Base-by-base conservation (phyloP, 805 yeast genomes). In the Sugiyamaella lignohabitans region DNA sequence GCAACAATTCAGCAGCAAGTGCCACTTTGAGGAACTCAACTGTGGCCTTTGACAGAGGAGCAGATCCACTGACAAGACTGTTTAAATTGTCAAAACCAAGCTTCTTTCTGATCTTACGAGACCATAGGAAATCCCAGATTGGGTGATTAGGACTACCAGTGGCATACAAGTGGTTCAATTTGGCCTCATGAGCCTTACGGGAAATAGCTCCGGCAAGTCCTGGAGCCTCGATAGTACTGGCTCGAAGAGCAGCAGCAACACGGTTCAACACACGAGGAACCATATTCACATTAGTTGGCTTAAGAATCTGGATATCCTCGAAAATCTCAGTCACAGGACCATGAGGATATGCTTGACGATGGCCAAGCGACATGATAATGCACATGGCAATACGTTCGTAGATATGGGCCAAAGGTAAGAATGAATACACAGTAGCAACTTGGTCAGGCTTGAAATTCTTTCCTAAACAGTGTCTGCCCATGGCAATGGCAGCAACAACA, bases 231-330 rank as follows among this genome's bases (percentile, higher is more conserved):
- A 51, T 68, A 51, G 65, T 72, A 52, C 70, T 70, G 3, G 73
- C 75, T 58, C 76, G 78, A 47, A 82, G 61, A 1, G 76, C 81
- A 43, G 78, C 72, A 62, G 81, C 87, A 47, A 82, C 72, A 52
- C 79, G 72, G 48, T 79, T 80, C 54, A 73, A 70, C 19, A 82
- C 71, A 50, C 89, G 69, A 16, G 88, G 89, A 4, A 82, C 88
- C 42, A 78, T 69, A 16, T 76, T 70, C 43, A 79, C 63, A 32
- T 64, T 61, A 30, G 73, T 69, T 6, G 88, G 88, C 54, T 74
- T 74, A 47, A 76, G 63, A 18, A 70, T 63, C 53, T 71, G 69
- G 46, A 81, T 68, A 57, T 82, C 87, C 14, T 78, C 85, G 42
- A 82, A 66, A 41, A 80, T 64, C 11, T 76, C 73, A 38, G 70